These are phyloP conservation scores for Dactylellina sp. DNA, from an alignment of 2,329 filamentous ascomycete genomes.

Conservation along the genomic window DNA sequence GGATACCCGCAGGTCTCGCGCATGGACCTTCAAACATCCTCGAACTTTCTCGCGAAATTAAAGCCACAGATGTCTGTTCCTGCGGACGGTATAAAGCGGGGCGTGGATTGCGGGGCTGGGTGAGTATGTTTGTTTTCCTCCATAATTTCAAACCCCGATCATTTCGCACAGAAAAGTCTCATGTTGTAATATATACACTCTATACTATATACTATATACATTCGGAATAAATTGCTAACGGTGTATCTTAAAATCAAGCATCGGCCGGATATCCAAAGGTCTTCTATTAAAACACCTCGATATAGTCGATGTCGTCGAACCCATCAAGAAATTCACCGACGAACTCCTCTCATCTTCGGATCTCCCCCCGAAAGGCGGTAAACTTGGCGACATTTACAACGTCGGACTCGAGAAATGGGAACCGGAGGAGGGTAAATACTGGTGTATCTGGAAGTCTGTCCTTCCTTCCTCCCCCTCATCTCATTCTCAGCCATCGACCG, in stretches of 20 bases:
- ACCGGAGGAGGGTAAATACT: conserved; percentile 70
- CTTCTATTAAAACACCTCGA: conserved; percentile 74
- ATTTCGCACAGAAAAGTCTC: too few species aligned
- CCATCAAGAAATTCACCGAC: conserved; percentile 81
- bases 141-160: conserved; percentile 1
- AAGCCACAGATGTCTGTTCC: conserved; percentile 61
- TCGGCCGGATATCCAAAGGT: conserved; percentile 83
- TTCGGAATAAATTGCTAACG: too few species aligned
- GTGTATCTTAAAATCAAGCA: too few species aligned
- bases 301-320: conserved; percentile 84
- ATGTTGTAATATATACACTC: too few species aligned
- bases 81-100: conserved; percentile 57
- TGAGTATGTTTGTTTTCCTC: conserved; percentile 58
- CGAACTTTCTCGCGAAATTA: conserved; percentile 76
- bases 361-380: conserved; percentile 64
- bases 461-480: background rate
- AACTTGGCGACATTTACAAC: conserved; percentile 75
- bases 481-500: too few species aligned
- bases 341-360: conserved; percentile 66
- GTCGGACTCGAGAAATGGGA: conserved; percentile 80
- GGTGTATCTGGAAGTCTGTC: conserved; percentile 71
- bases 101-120: conserved; percentile 64
- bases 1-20: conserved; percentile 76
- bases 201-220: too few species aligned
- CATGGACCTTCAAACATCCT: conserved; percentile 77